A percentile compares a stretch with the other conserved stretches of the same genome.
These are phyloP conservation scores for Penicillium mononematosum DNA, from an alignment of 495 filamentous ascomycete species.

Conservation along the genomic window DNA sequence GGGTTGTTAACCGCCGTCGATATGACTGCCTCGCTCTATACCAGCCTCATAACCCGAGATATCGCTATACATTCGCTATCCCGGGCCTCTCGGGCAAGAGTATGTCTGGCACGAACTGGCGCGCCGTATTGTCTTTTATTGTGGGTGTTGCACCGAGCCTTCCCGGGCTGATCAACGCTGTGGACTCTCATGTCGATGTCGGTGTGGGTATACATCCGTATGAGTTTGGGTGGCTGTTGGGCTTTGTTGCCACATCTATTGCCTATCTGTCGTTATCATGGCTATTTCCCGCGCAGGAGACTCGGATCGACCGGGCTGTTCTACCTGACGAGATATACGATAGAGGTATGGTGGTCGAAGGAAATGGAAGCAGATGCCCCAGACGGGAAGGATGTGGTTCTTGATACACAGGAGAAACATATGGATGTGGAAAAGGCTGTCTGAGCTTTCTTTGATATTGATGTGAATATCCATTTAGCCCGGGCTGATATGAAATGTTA, in stretches of 20 bases:
- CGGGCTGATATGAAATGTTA: neutral
- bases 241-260: conserved; percentile 47
- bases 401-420: conserved; percentile 2
- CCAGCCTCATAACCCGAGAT: conserved; percentile 36
- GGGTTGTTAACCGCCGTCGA: conserved; percentile 59
- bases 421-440: neutral
- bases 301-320: conserved; percentile 39
- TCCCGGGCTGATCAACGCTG: conserved; percentile 55
- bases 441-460: neutral
- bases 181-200: conserved; percentile 45
- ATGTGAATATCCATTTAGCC: neutral
- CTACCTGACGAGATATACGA: conserved; percentile 53
- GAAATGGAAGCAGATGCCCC: conserved; percentile 24
- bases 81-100: conserved; percentile 10
- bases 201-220: conserved; percentile 52
- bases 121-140: conserved; percentile 61
- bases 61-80: conserved; percentile 53
- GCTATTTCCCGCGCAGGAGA: conserved; percentile 38
- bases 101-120: conserved; percentile 58
- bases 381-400: conserved; percentile 10
- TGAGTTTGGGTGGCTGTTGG: conserved; percentile 57
- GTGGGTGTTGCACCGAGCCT: conserved; percentile 61
- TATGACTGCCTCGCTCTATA: conserved; percentile 59
- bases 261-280: conserved; percentile 46
- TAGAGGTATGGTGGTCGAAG: conserved; percentile 31